phyloP scores from a whole-genome alignment of 148 eudicot species.

The Rhododendron vialii region DNA sequence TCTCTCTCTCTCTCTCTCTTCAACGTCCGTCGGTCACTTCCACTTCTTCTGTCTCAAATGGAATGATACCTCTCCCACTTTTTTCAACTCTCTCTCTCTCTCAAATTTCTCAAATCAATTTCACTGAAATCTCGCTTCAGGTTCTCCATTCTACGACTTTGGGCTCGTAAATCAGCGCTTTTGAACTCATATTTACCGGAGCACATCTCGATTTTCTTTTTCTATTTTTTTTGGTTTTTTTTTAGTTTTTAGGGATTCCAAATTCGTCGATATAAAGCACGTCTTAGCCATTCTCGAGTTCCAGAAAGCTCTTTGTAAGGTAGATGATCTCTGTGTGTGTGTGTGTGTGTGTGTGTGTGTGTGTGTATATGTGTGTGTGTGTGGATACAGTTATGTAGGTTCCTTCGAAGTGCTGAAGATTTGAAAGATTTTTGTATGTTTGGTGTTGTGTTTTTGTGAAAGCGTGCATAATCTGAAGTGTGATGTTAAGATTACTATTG shows the following conservation, averaged over 20 bases:
- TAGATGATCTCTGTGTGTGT: neutral
- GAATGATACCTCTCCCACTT: neutral
- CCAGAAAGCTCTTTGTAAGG: neutral
- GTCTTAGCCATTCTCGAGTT: neutral
- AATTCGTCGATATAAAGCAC: slow-evolving; percentile 1
- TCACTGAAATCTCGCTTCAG: neutral
- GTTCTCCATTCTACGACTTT: neutral
- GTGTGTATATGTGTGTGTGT: too few relatives aligned
- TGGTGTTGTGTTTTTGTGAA: neutral
- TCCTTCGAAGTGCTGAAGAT: neutral
- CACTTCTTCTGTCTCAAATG: neutral
- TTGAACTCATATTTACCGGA: neutral
- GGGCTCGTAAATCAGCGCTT: neutral
- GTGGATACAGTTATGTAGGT: neutral
- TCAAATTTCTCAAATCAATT: neutral
- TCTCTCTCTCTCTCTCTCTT: neutral
- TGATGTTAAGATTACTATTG: neutral
- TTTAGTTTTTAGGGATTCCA: neutral
- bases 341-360: too few relatives aligned
- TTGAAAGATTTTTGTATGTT: neutral
- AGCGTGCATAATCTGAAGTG: neutral
- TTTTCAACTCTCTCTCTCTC: neutral
- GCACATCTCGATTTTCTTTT: neutral
- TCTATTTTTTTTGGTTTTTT: neutral
- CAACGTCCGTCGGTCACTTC: neutral